Evolutionary conservation across 495 filamentous ascomycete species (phyloP).

Genomic region (Daldinia childiae): DNA sequence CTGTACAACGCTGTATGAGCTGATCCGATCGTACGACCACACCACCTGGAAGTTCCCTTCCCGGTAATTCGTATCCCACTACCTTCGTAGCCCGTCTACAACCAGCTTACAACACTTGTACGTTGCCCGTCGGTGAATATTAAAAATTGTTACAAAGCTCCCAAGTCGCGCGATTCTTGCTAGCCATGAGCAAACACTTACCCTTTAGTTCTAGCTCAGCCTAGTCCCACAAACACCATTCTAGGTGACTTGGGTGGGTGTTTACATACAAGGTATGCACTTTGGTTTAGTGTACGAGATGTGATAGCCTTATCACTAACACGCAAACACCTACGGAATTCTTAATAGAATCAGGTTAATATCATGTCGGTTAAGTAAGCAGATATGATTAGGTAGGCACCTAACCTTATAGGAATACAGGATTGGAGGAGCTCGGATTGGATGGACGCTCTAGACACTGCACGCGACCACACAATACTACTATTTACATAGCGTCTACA

Average conservation of each 20-base stretch:
- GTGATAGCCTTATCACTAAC: neutral
- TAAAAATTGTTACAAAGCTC: too few relatives aligned
- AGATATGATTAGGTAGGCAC: neutral
- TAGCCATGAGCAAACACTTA: too few relatives aligned
- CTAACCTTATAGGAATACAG: conserved; percentile 24
- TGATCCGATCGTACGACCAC: conserved; percentile 43
- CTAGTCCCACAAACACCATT: too few relatives aligned
- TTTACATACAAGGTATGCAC: too few relatives aligned
- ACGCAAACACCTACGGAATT: neutral
- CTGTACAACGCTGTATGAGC: conserved; percentile 24
- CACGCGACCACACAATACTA: conserved; percentile 4
- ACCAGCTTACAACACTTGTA: neutral
- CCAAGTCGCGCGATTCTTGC: too few relatives aligned
- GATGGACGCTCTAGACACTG: neutral
- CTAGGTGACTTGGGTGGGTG: too few relatives aligned
- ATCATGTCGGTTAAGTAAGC: neutral
- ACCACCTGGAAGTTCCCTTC: conserved; percentile 32
- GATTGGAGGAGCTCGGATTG: conserved; percentile 30
- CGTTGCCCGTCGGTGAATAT: too few relatives aligned
- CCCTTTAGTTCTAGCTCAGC: too few relatives aligned
- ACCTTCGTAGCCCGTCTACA: neutral
- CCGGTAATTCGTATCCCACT: conserved; percentile 21
- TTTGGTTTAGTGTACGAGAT: neutral
- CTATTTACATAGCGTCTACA: neutral
- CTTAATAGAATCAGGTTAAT: too few relatives aligned